phyloP scores from a whole-genome alignment of 1,284 basidiomycete genomes.

The Ganoderma meredithae region DNA sequence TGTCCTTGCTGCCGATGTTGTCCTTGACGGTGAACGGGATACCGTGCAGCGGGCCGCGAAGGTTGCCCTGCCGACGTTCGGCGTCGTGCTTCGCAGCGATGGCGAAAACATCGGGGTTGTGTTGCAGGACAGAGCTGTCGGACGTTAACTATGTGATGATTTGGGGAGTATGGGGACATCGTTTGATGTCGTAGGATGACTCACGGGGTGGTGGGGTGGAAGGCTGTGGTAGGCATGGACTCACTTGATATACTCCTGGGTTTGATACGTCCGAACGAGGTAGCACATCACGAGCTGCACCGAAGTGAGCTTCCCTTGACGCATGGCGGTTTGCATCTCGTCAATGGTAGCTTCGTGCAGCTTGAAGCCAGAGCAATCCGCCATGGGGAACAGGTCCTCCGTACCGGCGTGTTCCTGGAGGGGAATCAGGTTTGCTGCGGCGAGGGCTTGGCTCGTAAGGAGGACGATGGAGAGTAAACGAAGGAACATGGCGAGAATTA shows the following conservation, averaged over 20 bases:
- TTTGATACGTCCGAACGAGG: neutral
- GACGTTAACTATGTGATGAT: neutral
- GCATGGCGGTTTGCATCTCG: neutral
- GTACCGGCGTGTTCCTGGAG: neutral
- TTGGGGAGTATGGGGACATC: neutral
- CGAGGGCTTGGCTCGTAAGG: neutral
- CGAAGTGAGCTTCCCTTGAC: neutral
- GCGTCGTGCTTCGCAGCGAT: conserved; percentile 49
- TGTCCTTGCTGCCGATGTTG: conserved; percentile 52
- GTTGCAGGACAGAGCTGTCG: neutral
- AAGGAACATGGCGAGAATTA: neutral
- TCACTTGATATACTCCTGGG: neutral
- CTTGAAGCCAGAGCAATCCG: neutral
- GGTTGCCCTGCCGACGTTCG: conserved; percentile 55
- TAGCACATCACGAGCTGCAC: neutral
- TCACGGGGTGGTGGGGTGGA: neutral
- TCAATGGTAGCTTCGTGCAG: neutral
- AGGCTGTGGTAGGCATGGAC: neutral
- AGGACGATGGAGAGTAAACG: neutral
- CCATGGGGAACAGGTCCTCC: neutral
- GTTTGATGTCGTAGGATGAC: neutral
- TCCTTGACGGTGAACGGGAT: conserved; percentile 77
- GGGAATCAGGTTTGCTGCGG: neutral
- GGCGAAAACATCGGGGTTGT: neutral
- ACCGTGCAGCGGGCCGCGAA: conserved; percentile 65